Conservation (phyloP, 2,329 filamentous ascomycete genomes). For the Talaromyces sp. region DNA sequence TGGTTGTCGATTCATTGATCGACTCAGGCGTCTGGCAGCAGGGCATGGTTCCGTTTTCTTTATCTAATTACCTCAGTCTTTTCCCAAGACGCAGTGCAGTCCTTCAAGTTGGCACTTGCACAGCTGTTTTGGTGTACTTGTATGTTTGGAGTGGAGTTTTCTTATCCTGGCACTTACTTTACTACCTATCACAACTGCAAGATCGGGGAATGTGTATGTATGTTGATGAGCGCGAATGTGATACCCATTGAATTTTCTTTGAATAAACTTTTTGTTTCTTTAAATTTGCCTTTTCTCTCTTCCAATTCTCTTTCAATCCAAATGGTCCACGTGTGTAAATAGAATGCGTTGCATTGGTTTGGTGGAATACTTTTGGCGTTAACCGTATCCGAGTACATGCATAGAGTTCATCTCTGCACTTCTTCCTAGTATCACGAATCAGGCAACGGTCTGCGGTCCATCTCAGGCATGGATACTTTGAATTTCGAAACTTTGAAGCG, state of each 20-base stretch:
- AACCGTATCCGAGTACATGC: too few relatives aligned
- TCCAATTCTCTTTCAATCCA: too few relatives aligned
- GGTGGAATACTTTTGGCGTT: too few relatives aligned
- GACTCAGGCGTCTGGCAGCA: neutral
- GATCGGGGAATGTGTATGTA: neutral
- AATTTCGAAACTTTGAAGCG: too few relatives aligned
- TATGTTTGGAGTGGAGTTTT: neutral
- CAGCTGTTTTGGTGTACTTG: slow-evolving; percentile 5
- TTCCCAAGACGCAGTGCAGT: neutral
- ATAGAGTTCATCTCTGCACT: too few relatives aligned
- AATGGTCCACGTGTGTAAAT: too few relatives aligned
- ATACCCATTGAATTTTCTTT: slow-evolving; percentile 6
- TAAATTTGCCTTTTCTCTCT: too few relatives aligned
- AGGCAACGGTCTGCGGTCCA: too few relatives aligned
- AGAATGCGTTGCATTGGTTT: too few relatives aligned
- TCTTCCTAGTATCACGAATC: too few relatives aligned
- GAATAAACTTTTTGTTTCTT: neutral
- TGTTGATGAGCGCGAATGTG: slow-evolving; percentile 6
- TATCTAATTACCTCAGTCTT: neutral
- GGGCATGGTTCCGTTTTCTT: neutral
- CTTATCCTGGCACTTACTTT: neutral
- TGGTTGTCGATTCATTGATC: neutral
- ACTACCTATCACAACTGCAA: neutral
- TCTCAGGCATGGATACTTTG: too few relatives aligned
- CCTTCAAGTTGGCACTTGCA: neutral